phyloP scores from a whole-genome alignment of 1,139 yeast genomes.

The Debaryomyces psychrophilus region DNA sequence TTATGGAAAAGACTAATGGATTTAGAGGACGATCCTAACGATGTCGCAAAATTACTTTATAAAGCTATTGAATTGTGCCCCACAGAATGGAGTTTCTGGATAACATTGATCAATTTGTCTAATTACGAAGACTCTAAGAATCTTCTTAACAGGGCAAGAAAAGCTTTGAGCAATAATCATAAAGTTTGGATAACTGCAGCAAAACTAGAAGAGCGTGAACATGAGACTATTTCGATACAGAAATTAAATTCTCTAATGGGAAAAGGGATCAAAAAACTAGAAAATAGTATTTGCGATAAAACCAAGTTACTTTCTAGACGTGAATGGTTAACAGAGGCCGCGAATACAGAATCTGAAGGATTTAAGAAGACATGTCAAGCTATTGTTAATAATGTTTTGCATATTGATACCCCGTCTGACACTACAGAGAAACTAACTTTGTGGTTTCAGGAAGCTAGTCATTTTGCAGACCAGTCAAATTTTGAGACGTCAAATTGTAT shows the following conservation, averaged over 20 bases:
- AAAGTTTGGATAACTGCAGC: slow-evolving; percentile 75
- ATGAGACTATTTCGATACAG: slow-evolving; percentile 31
- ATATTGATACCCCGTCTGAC: slow-evolving; percentile 16
- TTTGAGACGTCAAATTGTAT: slow-evolving; percentile 48
- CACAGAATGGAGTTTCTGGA: slow-evolving; percentile 66
- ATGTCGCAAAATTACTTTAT: slow-evolving; percentile 55
- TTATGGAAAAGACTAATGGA: slow-evolving; percentile 61
- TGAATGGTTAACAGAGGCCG: slow-evolving; percentile 51
- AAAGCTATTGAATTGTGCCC: slow-evolving; percentile 78
- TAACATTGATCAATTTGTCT: slow-evolving; percentile 44
- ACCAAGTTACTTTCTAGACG: slow-evolving; percentile 31
- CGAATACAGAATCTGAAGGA: slow-evolving; percentile 39
- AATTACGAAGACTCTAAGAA: slow-evolving; percentile 54
- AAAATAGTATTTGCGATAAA: slow-evolving; percentile 22
- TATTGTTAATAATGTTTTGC: slow-evolving; percentile 31
- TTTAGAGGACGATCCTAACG: slow-evolving; percentile 50
- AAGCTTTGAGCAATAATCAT: slow-evolving; percentile 51
- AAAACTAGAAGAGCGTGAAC: slow-evolving; percentile 65
- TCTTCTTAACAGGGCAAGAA: slow-evolving; percentile 63
- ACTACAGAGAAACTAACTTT: slow-evolving; percentile 15
- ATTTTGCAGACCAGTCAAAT: slow-evolving; percentile 28
- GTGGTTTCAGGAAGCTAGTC: slow-evolving; percentile 47
- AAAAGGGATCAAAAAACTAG: slow-evolving; percentile 53
- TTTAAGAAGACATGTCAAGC: slow-evolving; percentile 42
- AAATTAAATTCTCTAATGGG: slow-evolving; percentile 48